These are phyloP conservation scores for Ophiorrhiza pumila DNA, from an alignment of 257 asterid genomes.

Conservation along the genomic window DNA sequence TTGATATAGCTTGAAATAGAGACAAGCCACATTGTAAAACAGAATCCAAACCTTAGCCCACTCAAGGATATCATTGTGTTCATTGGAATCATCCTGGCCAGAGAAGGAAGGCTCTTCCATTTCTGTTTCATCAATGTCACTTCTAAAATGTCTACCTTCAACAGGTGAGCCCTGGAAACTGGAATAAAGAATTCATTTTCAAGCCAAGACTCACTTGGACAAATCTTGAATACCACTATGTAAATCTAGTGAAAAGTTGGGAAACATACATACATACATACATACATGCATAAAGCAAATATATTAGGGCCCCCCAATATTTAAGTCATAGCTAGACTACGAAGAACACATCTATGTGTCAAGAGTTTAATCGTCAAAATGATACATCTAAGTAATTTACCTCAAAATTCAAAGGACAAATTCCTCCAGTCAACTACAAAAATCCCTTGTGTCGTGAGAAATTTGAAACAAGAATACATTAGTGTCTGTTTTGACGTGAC, in stretches of 20 bases:
- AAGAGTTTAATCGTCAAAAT: not conserved
- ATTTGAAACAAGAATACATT: not conserved
- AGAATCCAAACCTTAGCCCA: slow-evolving; percentile 85
- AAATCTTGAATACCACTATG: not conserved
- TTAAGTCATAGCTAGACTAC: not conserved
- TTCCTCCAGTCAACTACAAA: not conserved
- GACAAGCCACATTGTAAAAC: slow-evolving; percentile 6
- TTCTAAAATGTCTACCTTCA: slow-evolving; percentile 73
- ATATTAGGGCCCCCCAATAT: not conserved
- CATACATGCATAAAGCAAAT: not conserved
- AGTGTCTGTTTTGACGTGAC: not conserved
- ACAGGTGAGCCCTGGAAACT: slow-evolving; percentile 84
- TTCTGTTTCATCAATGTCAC: slow-evolving; percentile 70
- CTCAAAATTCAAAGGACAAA: not conserved
- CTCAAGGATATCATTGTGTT: slow-evolving; percentile 76
- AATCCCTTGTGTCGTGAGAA: not conserved
- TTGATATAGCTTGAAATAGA: not conserved
- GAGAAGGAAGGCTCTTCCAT: slow-evolving; percentile 89
- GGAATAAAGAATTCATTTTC: slow-evolving; percentile 20
- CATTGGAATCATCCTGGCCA: slow-evolving; percentile 79
- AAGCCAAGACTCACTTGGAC: not conserved
- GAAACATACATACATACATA: too few relatives aligned
- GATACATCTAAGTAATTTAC: not conserved
- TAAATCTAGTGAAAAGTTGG: not conserved
- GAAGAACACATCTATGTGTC: not conserved